Conservation (phyloP, 169 alveolate genomes). For the Plasmodium malariae region DNA sequence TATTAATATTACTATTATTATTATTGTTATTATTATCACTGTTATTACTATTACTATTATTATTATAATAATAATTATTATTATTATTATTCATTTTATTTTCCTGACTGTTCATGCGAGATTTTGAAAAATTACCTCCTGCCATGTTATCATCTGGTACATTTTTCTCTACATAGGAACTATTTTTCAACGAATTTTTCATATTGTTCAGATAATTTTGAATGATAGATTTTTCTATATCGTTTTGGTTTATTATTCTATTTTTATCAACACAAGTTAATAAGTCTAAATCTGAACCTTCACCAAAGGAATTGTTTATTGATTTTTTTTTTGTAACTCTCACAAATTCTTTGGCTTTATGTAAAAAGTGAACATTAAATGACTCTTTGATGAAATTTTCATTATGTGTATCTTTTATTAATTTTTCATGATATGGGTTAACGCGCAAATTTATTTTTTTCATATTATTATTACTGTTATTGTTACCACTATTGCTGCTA, state of each 20-base stretch:
- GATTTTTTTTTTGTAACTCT: constrained; percentile 62
- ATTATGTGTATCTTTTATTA: constrained; percentile 55
- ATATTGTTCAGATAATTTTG: constrained; percentile 43
- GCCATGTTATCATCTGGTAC: not conserved
- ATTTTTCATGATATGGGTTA: constrained; percentile 63
- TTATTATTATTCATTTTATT: constrained; percentile 18
- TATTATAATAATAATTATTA: too few relatives aligned
- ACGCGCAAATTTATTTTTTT: constrained; percentile 22
- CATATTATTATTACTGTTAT: constrained; percentile 1
- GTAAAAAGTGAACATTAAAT: constrained; percentile 64
- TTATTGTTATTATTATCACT: too few relatives aligned
- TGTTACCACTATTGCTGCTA: not conserved
- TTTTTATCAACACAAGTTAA: constrained; percentile 6
- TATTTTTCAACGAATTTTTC: constrained; percentile 41
- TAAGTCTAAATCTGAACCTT: constrained; percentile 1
- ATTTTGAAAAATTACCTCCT: not conserved
- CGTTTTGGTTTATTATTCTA: constrained; percentile 23
- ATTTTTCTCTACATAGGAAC: not conserved
- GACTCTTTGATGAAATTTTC: constrained; percentile 58
- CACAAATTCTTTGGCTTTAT: constrained; percentile 66
- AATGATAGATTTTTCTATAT: constrained; percentile 60
- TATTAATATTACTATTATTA: too few relatives aligned
- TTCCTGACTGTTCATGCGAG: constrained; percentile 26
- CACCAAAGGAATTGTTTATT: constrained; percentile 37
- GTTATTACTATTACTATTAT: too few relatives aligned